Evolutionary conservation across 2,329 filamentous ascomycete genomes (phyloP), one percentile per base, ranked within the genome.

Genomic region (Xylaria sp.): DNA sequence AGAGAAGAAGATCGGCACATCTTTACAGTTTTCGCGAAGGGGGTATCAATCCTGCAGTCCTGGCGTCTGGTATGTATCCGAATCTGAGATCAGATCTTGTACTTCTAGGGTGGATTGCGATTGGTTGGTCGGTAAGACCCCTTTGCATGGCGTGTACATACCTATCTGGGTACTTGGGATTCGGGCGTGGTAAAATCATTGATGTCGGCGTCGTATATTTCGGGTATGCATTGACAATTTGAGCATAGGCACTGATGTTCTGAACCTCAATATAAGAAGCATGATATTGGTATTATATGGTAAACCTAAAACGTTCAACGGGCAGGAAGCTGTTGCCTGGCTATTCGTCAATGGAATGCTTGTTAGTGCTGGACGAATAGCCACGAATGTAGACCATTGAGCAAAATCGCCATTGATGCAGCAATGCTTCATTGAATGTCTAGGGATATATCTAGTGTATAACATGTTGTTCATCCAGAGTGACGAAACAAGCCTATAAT

Each of bases 81-180:
- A 43, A 47, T 60, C 57, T 43, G 38, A 17, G 46, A 42, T 53
- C 46, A 56, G 61, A 33, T 50, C 58, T 21, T 37, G 47, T 42
- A 54, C 21, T 31, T 50, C 38, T 2, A n/a, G 47, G 42, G 38
- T 7, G 3, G 15, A 21, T 21, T 57, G 19, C 42, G 49, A 49
- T 57, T 57, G 49, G 60, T n/a, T 25, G 38, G 35, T 51, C 9
- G 46, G 46, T 59, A 58, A 43, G 43, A 56, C 57, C 55, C n/a
- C 21, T 58, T 49, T 47, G 28, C 54, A 40, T 56, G 21, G n/a
- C 17, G n/a, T 46, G n/a, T 33, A 42, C 28, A 31, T 9, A 9
- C 4, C 28, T 31, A 31, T n/a, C n/a, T n/a, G n/a, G n/a, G n/a
- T n/a, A n/a, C n/a, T n/a, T n/a, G n/a, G n/a, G n/a, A n/a, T n/a